Conservation (phyloP, 257 asterid genomes). For the Penstemon barbatus region DNA sequence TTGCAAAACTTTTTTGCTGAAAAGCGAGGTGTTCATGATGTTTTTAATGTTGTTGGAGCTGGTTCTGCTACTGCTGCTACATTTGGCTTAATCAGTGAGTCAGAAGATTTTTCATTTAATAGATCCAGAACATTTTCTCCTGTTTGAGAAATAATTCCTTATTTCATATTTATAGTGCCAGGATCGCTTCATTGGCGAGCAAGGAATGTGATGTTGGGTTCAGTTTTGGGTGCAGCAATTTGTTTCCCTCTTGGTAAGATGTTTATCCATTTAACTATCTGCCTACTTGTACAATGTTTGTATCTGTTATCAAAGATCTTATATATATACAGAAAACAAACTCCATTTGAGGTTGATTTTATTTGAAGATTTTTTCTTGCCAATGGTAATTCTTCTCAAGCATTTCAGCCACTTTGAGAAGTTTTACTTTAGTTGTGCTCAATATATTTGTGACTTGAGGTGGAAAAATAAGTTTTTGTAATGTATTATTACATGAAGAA, state of each 20-base stretch:
- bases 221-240: conserved; percentile 83
- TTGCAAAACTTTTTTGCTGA: conserved; percentile 86
- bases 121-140: neutral
- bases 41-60: conserved; percentile 85
- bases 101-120: neutral
- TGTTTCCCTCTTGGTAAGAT: conserved; percentile 89
- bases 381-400: neutral
- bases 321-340: neutral
- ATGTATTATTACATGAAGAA: neutral
- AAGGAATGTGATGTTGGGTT: conserved; percentile 86
- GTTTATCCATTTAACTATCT: conserved; percentile 14
- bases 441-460: neutral
- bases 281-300: conserved; percentile 4
- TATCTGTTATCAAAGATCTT: neutral
- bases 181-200: conserved; percentile 88
- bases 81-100: conserved; percentile 85
- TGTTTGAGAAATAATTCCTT: conserved; percentile 23
- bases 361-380: conserved; percentile 3
- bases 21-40: conserved; percentile 85
- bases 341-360: neutral
- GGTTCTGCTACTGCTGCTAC: conserved; percentile 96
- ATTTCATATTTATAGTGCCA: conserved; percentile 65
- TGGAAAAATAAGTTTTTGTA: neutral
- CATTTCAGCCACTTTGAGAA: neutral
- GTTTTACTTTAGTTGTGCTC: neutral